Evolutionary conservation across 2,329 filamentous ascomycete species (phyloP).

Genomic region (Botrytis fabae): DNA sequence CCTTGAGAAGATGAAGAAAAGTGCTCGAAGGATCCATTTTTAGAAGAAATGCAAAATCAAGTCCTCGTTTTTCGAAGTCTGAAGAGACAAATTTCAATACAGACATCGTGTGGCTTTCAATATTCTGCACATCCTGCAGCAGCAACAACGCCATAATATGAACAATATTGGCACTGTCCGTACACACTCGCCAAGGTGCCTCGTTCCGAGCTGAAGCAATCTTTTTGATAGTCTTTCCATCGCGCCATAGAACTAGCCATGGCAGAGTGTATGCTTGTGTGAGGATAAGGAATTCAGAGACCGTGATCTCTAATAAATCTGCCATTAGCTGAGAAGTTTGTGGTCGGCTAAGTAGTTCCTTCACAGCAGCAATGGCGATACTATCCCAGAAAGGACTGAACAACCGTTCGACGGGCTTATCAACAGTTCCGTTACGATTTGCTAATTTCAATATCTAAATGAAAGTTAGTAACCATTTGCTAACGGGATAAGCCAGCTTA

Average conservation of each 20-base stretch:
- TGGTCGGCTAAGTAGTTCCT: slow-evolving; percentile 77
- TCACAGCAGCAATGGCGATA: slow-evolving; percentile 78
- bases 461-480: background rate
- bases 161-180: slow-evolving; percentile 58
- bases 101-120: slow-evolving; percentile 67
- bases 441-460: slow-evolving; percentile 69
- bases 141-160: slow-evolving; percentile 60
- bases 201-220: slow-evolving; percentile 75
- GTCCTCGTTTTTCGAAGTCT: slow-evolving; percentile 62
- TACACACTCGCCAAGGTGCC: slow-evolving; percentile 57
- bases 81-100: slow-evolving; percentile 68
- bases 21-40: slow-evolving; percentile 73
- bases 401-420: slow-evolving; percentile 64
- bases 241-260: slow-evolving; percentile 77
- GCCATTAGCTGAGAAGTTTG: slow-evolving; percentile 79
- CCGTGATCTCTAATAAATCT: slow-evolving; percentile 74
- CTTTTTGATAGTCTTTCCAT: slow-evolving; percentile 74
- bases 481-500: slow-evolving; percentile 43
- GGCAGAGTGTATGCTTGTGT: slow-evolving; percentile 84
- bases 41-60: slow-evolving; percentile 62
- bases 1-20: slow-evolving; percentile 79
- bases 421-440: slow-evolving; percentile 60
- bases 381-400: slow-evolving; percentile 88
- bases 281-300: slow-evolving; percentile 70
- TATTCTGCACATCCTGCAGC: slow-evolving; percentile 55